Evolutionary conservation across 1,284 basidiomycete genomes (phyloP), one percentile per base, ranked within the genome.

Genomic region (Ceratobasidium sp.): DNA sequence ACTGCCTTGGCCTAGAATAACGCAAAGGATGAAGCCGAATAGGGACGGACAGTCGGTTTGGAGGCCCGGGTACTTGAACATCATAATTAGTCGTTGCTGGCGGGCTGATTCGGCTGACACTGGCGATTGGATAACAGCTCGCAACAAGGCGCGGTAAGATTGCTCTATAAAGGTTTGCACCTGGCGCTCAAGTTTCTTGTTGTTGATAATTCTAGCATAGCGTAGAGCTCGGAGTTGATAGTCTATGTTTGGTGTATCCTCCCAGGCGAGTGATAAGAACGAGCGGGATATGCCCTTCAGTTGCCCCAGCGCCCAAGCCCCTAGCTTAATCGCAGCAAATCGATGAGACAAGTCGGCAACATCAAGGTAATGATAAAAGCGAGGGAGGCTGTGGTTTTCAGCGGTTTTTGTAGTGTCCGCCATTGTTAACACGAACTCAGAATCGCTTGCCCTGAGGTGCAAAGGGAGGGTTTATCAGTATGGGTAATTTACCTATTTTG

Each of bases 11-110:
- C 58, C 21, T 11, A 61, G 38, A 44, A 61, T 35, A 61, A 23
- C 13, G 21, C 58, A 61, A 44, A 61, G 43, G n/a, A 61, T 21
- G 23, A 43, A 61, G 13, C 58, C 58, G 44, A 61, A 61, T 21
- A 61, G n/a, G 35, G 58, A 16, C 6, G 58, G 14, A 23, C 43
- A 13, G 21, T 18, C n/a, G 2, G 35, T 43, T 30, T 44, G 58
- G 6, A 41, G 21, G 4, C 2, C 14, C 7, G 41, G 38, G n/a
- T 23, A 18, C 14, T 61, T 61, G 58, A 43, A 61, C 32, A 43
- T 23, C n/a, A 9, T 35, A 4, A 61, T 35, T 3, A 61, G 32
- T 21, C 43, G 32, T n/a, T 61, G 38, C 38, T 35, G 32, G 14
- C 41, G 41, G n/a, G 6, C 44, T n/a, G 43, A 58, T 6, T 35